Percentiles rank a stretch among this genome's conserved stretches.
Conservation (phyloP, 345 rosid species). For the Psidium friedrichsthalianum region DNA sequence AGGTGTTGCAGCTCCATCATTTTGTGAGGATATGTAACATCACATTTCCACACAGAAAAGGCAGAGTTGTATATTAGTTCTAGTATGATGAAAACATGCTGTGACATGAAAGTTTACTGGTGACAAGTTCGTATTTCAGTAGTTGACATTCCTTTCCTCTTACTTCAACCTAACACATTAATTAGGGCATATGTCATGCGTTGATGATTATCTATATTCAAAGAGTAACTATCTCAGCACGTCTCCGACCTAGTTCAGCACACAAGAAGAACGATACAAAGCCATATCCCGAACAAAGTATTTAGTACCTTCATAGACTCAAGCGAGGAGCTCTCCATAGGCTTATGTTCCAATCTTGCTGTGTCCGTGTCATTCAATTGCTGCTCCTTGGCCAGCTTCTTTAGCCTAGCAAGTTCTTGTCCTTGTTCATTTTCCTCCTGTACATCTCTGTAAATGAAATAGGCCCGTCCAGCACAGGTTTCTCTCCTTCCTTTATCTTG, state of each 20-base stretch:
- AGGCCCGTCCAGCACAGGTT: slow-evolving; percentile 46
- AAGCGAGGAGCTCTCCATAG: slow-evolving; percentile 47
- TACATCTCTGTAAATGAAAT: slow-evolving; percentile 68
- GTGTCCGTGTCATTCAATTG: slow-evolving; percentile 11
- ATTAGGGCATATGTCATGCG: not conserved
- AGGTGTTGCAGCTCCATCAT: not conserved
- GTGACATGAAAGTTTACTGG: not conserved
- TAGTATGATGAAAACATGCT: not conserved
- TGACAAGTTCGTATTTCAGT: not conserved
- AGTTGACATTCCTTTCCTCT: not conserved
- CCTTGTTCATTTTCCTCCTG: slow-evolving; percentile 71
- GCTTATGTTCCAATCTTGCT: slow-evolving; percentile 22
- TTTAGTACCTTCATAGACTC: not conserved
- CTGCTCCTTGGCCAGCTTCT: slow-evolving; percentile 61
- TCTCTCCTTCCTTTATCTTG: slow-evolving; percentile 53
- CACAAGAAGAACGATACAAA: not conserved
- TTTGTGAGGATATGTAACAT: not conserved
- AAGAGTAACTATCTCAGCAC: not conserved
- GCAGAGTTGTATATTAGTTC: too few species aligned
- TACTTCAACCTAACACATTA: not conserved
- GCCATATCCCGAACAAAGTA: not conserved
- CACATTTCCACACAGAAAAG: not conserved
- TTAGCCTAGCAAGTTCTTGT: slow-evolving; percentile 56
- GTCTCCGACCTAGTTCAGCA: not conserved
- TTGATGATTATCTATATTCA: not conserved